A percentile compares a stretch with the other conserved stretches of the same genome.
Evolutionary conservation across 345 rosid species (phyloP).

Genomic region (Clausena lansium): DNA sequence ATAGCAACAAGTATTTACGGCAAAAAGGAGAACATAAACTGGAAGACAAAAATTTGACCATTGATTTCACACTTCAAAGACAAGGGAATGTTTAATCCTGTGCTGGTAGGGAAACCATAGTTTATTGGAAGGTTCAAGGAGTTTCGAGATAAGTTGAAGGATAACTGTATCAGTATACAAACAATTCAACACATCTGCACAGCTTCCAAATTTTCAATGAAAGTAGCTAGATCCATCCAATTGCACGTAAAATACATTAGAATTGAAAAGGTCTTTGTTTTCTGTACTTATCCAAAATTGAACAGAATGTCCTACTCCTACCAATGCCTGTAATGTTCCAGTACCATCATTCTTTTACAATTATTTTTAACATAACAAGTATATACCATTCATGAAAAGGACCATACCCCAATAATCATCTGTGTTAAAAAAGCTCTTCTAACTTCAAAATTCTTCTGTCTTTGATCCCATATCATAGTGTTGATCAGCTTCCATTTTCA

Average conservation of each 20-base stretch:
- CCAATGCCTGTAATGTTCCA: neutral
- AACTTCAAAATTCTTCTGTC: neutral
- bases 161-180: too few species aligned
- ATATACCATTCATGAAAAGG: neutral
- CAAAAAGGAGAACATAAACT: neutral
- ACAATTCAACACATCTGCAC: neutral
- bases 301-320: neutral
- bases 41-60: neutral
- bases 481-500: constrained; percentile 10
- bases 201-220: neutral
- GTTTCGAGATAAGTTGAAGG: neutral
- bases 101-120: neutral
- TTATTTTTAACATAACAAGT: neutral
- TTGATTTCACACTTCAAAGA: too few species aligned
- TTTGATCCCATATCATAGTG: neutral
- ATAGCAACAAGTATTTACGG: neutral
- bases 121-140: neutral
- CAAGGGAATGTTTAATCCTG: neutral
- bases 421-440: neutral
- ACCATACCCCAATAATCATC: neutral
- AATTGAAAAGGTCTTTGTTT: neutral
- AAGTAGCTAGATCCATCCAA: neutral
- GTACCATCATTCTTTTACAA: neutral
- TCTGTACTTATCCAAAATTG: neutral
- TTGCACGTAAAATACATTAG: neutral